phyloP scores from a whole-genome alignment of 306 rosid genomes.

The Alnus rubra region DNA sequence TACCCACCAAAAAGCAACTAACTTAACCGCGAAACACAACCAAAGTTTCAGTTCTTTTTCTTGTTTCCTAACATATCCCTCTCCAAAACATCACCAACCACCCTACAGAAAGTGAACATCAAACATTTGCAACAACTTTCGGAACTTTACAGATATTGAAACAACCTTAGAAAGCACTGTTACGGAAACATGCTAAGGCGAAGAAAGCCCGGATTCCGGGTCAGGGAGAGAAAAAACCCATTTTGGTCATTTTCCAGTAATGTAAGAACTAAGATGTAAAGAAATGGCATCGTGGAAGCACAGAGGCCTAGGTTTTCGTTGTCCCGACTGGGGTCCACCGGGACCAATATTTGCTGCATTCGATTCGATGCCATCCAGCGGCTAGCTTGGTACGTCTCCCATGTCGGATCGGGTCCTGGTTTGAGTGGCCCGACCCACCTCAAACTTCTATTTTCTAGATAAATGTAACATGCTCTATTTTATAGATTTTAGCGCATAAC shows the following conservation, averaged over 20 bases:
- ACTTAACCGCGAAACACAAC: constrained; percentile 21
- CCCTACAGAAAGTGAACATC: neutral
- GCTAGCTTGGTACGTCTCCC: neutral
- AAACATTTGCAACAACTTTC: neutral
- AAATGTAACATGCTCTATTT: no score
- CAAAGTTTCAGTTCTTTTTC: constrained; percentile 6
- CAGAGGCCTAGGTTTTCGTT: neutral
- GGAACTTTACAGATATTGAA: constrained; percentile 12
- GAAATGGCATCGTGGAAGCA: neutral
- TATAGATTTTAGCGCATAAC: no score
- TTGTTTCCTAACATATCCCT: constrained; percentile 19
- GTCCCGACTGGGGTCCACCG: neutral
- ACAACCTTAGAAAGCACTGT: constrained; percentile 4
- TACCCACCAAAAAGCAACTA: constrained; percentile 20
- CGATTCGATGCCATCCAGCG: constrained; percentile 3
- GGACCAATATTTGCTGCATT: neutral
- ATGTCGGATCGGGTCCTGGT: constrained; percentile 3
- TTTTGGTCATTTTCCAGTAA: neutral
- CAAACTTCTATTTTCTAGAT: no score
- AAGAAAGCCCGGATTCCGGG: neutral
- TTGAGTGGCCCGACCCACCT: neutral
- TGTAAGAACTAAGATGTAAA: neutral
- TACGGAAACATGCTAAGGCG: constrained; percentile 1
- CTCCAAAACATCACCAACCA: constrained; percentile 12
- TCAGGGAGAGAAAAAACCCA: neutral